These are phyloP conservation scores for Aspergillus pseudoviridinutans DNA, from an alignment of 2,329 filamentous ascomycete genomes.

Conservation along the genomic window DNA sequence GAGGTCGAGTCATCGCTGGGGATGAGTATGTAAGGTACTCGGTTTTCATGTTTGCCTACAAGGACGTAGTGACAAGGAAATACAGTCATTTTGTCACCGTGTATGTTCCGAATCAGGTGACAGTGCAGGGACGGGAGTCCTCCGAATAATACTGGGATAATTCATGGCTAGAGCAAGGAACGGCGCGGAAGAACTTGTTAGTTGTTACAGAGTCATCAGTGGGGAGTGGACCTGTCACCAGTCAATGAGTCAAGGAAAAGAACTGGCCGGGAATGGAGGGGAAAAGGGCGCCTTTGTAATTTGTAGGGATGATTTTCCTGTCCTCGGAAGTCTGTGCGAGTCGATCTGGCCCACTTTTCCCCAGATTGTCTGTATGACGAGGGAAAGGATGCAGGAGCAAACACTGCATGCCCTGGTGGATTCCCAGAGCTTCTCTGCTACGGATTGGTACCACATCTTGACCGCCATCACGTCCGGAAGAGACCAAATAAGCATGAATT, in stretches of 20 bases:
- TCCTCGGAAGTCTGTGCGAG: slow-evolving; percentile 13
- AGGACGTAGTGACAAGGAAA: too few relatives aligned
- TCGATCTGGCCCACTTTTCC: slow-evolving; percentile 22
- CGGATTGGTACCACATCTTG: not conserved
- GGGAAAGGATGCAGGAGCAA: not conserved
- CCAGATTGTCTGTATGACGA: slow-evolving; percentile 15
- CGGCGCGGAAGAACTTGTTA: not conserved
- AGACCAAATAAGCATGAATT: not conserved
- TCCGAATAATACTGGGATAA: not conserved
- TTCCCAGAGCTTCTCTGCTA: not conserved
- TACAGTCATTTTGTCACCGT: not conserved
- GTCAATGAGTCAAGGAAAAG: not conserved
- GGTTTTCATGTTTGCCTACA: too few relatives aligned
- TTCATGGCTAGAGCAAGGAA: not conserved
- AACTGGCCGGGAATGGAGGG: not conserved
- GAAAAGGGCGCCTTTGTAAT: not conserved
- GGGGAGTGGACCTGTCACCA: not conserved
- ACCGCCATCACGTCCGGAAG: not conserved
- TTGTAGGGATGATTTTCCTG: slow-evolving; percentile 3
- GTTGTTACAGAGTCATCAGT: not conserved
- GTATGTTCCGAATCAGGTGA: not conserved
- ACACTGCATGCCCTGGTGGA: not conserved
- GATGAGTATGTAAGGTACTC: not conserved
- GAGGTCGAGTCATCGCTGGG: not conserved
- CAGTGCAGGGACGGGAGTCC: not conserved